These are phyloP conservation scores for Cornus controversa DNA, from an alignment of 148 eudicot genomes.

Conservation along the genomic window DNA sequence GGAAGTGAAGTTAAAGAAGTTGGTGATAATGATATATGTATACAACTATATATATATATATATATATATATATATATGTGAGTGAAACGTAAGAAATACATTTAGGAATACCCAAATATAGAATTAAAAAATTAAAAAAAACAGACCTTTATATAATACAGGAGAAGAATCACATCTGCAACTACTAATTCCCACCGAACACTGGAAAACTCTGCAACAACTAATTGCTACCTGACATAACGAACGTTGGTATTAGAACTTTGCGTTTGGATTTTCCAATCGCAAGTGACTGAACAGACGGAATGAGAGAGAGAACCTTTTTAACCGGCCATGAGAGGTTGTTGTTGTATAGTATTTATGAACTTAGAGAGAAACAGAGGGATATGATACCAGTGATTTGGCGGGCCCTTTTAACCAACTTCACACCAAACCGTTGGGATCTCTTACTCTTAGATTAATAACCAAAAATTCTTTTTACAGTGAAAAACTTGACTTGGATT, in stretches of 20 bases:
- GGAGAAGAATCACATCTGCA: conserved; percentile 48
- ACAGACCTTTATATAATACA: conserved; percentile 16
- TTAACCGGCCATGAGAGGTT: neutral
- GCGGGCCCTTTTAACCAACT: neutral
- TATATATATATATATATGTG: conserved; percentile 1
- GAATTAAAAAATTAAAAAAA: neutral
- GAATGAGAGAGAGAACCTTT: conserved; percentile 21
- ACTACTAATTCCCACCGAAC: conserved; percentile 49
- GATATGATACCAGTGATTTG: neutral
- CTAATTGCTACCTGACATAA: conserved; percentile 44
- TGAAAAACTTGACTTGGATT: no score
- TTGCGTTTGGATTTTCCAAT: conserved; percentile 1
- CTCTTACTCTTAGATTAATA: no score
- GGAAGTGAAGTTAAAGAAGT: conserved; percentile 53
- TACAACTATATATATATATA: neutral
- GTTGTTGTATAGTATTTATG: neutral
- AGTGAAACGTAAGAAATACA: conserved; percentile 35
- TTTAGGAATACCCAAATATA: neutral
- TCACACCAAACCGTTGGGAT: neutral
- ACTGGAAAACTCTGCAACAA: conserved; percentile 43
- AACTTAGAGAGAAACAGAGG: neutral
- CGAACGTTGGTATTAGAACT: neutral
- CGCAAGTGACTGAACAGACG: conserved; percentile 14
- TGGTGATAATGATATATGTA: conserved; percentile 37
- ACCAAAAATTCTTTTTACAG: no score